A percentile compares a stretch with the other conserved stretches of the same genome.
phyloP scores from a whole-genome alignment of 192 early-diverging fungal genomes.

The Diversispora epigaea region DNA sequence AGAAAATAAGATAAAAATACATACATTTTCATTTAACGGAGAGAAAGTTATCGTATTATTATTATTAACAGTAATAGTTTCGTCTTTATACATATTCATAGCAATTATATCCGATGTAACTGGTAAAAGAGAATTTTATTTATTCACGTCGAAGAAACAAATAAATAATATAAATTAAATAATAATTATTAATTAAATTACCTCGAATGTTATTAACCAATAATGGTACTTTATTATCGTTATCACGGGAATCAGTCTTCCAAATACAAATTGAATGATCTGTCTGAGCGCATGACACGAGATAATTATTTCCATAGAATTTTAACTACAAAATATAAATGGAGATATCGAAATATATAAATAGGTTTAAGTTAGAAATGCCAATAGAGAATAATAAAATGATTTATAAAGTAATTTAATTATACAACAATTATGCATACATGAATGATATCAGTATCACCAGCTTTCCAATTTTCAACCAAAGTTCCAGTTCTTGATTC shows the following conservation, averaged over 20 bases:
- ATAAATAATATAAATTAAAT: not conserved
- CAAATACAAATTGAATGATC: conserved; percentile 60
- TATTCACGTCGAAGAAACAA: not conserved
- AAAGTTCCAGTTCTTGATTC: conserved; percentile 57
- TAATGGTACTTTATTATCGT: not conserved
- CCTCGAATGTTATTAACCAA: conserved; percentile 57
- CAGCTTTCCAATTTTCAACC: conserved; percentile 56
- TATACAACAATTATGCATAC: conserved; percentile 36
- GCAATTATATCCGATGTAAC: conserved; percentile 50
- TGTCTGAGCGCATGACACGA: conserved; percentile 54
- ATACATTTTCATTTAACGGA: conserved; percentile 61
- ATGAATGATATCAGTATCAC: conserved; percentile 55
- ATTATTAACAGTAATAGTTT: conserved; percentile 56
- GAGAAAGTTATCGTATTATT: conserved; percentile 61
- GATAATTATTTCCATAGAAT: conserved; percentile 55
- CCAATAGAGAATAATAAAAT: not conserved
- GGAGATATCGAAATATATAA: not conserved
- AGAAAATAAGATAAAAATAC: conserved; percentile 2
- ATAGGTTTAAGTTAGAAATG: not conserved
- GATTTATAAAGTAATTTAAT: not conserved
- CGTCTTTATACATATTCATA: conserved; percentile 60
- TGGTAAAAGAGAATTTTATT: not conserved
- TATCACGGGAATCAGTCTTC: conserved; percentile 45
- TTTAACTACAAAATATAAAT: conserved; percentile 44
- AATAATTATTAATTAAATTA: conserved; percentile 7